A percentile compares a stretch with the other conserved stretches of the same genome.
These are phyloP conservation scores for Aspergillus fumigatus DNA, from an alignment of 2,329 filamentous ascomycete genomes.

Conservation along the genomic window DNA sequence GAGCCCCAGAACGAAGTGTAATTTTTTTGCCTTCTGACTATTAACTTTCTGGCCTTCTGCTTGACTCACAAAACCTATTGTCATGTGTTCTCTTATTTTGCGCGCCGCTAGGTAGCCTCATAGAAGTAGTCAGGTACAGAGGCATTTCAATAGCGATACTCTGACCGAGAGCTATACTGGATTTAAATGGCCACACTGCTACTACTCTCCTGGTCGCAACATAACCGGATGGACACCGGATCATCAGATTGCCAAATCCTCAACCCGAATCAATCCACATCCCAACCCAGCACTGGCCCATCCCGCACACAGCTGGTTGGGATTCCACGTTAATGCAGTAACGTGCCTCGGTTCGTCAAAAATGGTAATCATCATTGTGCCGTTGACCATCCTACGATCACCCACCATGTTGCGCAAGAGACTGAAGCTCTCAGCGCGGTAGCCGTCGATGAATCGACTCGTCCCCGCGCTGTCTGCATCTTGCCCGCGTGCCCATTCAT, in stretches of 20 bases:
- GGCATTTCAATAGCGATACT: too few species aligned
- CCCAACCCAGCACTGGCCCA: constrained; percentile 65
- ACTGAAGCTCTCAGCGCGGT: constrained; percentile 36
- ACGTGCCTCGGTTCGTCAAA: constrained; percentile 62
- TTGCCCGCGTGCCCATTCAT: constrained; percentile 48
- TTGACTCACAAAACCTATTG: too few species aligned
- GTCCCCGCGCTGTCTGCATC: constrained; percentile 26
- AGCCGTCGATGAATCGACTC: constrained; percentile 44
- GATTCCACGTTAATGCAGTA: constrained; percentile 63
- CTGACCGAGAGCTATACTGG: too few species aligned
- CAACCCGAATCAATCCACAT: constrained; percentile 62
- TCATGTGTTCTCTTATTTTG: too few species aligned
- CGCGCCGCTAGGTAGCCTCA: too few species aligned
- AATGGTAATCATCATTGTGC: constrained; percentile 40
- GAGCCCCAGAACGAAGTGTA: too few species aligned
- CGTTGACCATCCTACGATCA: constrained; percentile 29
- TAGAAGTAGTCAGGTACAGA: too few species aligned
- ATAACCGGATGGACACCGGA: background rate
- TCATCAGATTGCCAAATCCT: constrained; percentile 53
- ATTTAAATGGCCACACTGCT: too few species aligned
- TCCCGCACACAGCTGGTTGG: constrained; percentile 59
- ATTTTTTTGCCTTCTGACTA: too few species aligned
- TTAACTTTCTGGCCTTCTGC: too few species aligned
- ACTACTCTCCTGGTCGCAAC: too few species aligned
- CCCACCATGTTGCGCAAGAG: constrained; percentile 27